A percentile compares a stretch with the other conserved stretches of the same genome.
Conservation (phyloP, 306 rosid genomes). For the Mimosa pudica region DNA sequence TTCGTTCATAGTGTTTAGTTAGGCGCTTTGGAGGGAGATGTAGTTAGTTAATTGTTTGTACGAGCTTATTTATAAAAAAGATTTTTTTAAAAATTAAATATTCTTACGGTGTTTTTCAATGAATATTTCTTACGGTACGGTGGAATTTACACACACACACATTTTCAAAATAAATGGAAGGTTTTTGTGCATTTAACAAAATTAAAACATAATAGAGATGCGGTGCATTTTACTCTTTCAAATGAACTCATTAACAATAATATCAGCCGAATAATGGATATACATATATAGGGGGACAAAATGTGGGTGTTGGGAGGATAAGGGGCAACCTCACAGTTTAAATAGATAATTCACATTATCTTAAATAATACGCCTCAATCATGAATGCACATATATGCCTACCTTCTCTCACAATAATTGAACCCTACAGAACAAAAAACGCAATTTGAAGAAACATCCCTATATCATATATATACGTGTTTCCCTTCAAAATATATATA, state of each 20-base stretch:
- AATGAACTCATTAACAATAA: not conserved
- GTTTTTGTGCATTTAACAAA: not conserved
- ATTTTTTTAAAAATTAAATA: too few species aligned
- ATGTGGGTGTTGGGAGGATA: not conserved
- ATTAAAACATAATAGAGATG: too few species aligned
- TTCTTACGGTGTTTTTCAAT: too few species aligned
- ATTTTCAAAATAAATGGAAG: too few species aligned
- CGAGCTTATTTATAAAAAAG: too few species aligned
- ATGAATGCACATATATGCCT: not conserved
- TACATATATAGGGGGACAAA: not conserved
- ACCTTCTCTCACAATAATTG: not conserved
- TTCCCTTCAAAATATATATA: too few species aligned
- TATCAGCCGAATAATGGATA: not conserved
- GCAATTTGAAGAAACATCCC: not conserved
- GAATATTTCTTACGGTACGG: too few species aligned
- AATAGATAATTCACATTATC: not conserved
- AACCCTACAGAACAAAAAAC: not conserved
- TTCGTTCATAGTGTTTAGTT: too few species aligned
- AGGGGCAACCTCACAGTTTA: not conserved
- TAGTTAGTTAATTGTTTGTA: too few species aligned
- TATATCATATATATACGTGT: not conserved
- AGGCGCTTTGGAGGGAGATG: too few species aligned
- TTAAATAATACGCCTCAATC: not conserved
- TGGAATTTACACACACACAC: too few species aligned
- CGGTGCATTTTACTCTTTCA: not conserved